These are phyloP conservation scores for Lichina pygmaea DNA, from an alignment of 495 filamentous ascomycete species.

Conservation along the genomic window DNA sequence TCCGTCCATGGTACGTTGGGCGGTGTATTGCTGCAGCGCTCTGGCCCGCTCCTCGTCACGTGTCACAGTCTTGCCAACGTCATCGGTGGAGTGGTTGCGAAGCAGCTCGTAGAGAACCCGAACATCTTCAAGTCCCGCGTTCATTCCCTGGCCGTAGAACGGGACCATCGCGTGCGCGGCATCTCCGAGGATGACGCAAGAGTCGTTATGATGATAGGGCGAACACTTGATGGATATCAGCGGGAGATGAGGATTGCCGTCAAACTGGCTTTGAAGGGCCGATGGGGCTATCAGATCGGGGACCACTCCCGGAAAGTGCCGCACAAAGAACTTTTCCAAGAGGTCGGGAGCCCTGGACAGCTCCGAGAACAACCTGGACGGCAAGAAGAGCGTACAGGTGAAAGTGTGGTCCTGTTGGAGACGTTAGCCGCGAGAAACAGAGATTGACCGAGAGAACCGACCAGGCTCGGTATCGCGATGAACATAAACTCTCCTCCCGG, in stretches of 20 bases:
- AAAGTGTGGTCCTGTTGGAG: slow-evolving; percentile 49
- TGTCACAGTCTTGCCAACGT: neutral
- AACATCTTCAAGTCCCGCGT: slow-evolving; percentile 66
- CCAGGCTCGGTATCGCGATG: slow-evolving; percentile 69
- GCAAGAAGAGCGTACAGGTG: slow-evolving; percentile 83
- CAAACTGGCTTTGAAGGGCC: slow-evolving; percentile 44
- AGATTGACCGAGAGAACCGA: slow-evolving; percentile 8
- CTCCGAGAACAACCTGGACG: slow-evolving; percentile 25
- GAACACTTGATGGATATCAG: slow-evolving; percentile 78
- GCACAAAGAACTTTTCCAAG: slow-evolving; percentile 45
- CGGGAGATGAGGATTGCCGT: slow-evolving; percentile 60
- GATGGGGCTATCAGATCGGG: slow-evolving; percentile 47
- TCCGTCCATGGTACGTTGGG: slow-evolving; percentile 44
- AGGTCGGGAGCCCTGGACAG: slow-evolving; percentile 27
- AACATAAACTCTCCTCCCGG: slow-evolving; percentile 86
- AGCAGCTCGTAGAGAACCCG: slow-evolving; percentile 42
- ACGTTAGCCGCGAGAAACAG: slow-evolving; percentile 1
- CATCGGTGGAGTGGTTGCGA: neutral
- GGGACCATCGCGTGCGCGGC: slow-evolving; percentile 95
- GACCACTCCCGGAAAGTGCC: slow-evolving; percentile 61
- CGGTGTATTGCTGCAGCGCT: slow-evolving; percentile 50
- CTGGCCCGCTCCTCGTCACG: slow-evolving; percentile 12
- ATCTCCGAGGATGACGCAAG: slow-evolving; percentile 73
- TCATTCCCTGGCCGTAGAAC: slow-evolving; percentile 79
- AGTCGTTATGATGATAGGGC: slow-evolving; percentile 55